These are phyloP conservation scores for Dillenia turbinata DNA, from an alignment of 164 flowering plant genomes.

Conservation along the genomic window DNA sequence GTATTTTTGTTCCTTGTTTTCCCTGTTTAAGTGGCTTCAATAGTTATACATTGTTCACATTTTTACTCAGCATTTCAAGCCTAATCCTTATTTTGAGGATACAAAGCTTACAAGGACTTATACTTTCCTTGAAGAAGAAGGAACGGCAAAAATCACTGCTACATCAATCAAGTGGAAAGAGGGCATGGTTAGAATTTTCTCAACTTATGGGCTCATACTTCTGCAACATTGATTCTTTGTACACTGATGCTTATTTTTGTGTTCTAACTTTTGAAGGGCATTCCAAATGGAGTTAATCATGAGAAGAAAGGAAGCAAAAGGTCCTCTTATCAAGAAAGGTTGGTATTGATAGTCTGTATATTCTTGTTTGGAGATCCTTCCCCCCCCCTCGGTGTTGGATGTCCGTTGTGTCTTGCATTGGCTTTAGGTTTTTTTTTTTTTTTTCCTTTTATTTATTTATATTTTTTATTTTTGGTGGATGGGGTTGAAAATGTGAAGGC, in stretches of 20 bases:
- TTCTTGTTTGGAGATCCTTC: not conserved
- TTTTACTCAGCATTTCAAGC: slow-evolving; percentile 43
- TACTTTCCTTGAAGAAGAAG: slow-evolving; percentile 62
- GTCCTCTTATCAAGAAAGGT: slow-evolving; percentile 51
- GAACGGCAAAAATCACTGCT: slow-evolving; percentile 44
- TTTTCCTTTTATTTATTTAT: no score
- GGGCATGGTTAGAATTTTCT: slow-evolving; percentile 44
- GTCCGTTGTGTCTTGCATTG: no score
- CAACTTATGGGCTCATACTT: slow-evolving; percentile 1
- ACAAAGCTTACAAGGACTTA: slow-evolving; percentile 54
- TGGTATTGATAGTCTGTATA: not conserved
- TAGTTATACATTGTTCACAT: not conserved
- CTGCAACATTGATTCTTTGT: not conserved
- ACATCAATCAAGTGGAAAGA: slow-evolving; percentile 74
- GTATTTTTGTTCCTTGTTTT: not conserved
- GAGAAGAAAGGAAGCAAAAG: slow-evolving; percentile 74
- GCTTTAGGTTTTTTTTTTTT: no score
- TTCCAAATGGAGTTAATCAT: slow-evolving; percentile 49
- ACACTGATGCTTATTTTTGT: not conserved
- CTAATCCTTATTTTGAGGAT: slow-evolving; percentile 69
- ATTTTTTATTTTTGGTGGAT: no score
- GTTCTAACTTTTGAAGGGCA: slow-evolving; percentile 23
- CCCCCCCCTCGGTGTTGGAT: no score
- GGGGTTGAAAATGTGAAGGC: no score
- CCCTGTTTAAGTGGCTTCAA: not conserved